phyloP scores from a whole-genome alignment of 768 basidiomycete genomes.

The Phaeotremella skinneri region DNA sequence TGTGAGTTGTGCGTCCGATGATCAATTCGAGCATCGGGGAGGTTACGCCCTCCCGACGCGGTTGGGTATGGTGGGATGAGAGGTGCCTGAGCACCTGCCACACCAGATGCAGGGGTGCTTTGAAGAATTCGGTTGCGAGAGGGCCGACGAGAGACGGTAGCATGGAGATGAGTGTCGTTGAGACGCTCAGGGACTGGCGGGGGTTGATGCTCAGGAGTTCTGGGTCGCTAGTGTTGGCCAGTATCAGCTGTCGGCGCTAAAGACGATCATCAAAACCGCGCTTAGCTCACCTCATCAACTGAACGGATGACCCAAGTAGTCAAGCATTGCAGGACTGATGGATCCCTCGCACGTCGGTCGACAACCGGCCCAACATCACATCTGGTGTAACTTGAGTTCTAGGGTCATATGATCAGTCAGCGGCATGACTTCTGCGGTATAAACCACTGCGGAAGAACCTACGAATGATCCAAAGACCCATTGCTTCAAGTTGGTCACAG shows the following conservation, averaged over 20 bases:
- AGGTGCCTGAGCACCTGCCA: too few relatives aligned
- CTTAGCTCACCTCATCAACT: slow-evolving; percentile 42
- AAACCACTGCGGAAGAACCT: slow-evolving; percentile 13
- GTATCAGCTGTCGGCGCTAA: not conserved
- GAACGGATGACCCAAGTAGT: slow-evolving; percentile 44
- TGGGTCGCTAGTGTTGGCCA: slow-evolving; percentile 1
- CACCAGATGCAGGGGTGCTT: not conserved
- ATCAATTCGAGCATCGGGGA: not conserved
- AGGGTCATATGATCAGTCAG: too few relatives aligned
- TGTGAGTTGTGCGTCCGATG: too few relatives aligned
- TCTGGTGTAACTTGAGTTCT: slow-evolving; percentile 44
- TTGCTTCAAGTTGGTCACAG: slow-evolving; percentile 47
- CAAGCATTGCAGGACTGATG: slow-evolving; percentile 46
- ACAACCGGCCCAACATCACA: slow-evolving; percentile 44
- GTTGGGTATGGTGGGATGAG: not conserved
- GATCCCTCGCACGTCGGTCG: slow-evolving; percentile 35
- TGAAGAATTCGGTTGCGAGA: not conserved
- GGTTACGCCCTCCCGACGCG: not conserved
- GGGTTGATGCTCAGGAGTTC: slow-evolving; percentile 11
- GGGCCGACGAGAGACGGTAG: not conserved
- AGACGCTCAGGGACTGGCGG: slow-evolving; percentile 5
- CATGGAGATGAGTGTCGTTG: not conserved
- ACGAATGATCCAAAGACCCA: slow-evolving; percentile 51
- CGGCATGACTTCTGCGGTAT: not conserved
- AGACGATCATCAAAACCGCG: not conserved